Percentiles rank a stretch among this genome's conserved stretches.
Evolutionary conservation across 2,329 filamentous ascomycete genomes (phyloP).

Genomic region (Chrysoporthe puriensis): DNA sequence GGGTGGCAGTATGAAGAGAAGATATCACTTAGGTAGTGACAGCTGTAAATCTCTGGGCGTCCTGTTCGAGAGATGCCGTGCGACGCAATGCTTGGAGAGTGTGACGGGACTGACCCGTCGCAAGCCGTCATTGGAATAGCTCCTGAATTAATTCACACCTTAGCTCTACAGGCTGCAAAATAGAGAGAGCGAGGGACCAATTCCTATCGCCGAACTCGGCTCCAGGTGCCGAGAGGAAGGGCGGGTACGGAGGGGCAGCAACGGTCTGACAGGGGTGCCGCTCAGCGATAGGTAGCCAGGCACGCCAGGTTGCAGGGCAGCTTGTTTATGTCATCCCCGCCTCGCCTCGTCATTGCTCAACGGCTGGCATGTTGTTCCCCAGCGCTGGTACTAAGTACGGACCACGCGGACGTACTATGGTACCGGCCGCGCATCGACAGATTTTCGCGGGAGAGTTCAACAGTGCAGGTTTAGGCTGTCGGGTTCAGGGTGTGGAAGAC

Average conservation of each 20-base stretch:
- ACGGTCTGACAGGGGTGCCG: background rate
- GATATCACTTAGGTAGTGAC: too few relatives aligned
- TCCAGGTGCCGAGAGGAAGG: constrained; percentile 13
- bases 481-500: background rate
- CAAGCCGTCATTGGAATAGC: constrained; percentile 15
- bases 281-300: constrained; percentile 21
- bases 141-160: background rate
- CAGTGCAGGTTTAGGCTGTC: constrained; percentile 5
- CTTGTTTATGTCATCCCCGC: constrained; percentile 17
- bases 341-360: constrained; percentile 6
- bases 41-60: too few relatives aligned
- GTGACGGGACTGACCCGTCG: constrained; percentile 21
- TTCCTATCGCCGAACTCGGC: constrained; percentile 26
- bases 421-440: background rate
- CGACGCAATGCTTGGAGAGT: background rate
- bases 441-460: constrained; percentile 1
- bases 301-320: constrained; percentile 20
- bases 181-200: background rate
- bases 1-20: too few relatives aligned
- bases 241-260: background rate
- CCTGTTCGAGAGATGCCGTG: constrained; percentile 3
- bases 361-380: constrained; percentile 17
- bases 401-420: too few relatives aligned
- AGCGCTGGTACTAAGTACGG: background rate
- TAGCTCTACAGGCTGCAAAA: background rate